Evolutionary conservation across 805 yeast genomes (phyloP), one percentile per base, ranked within the genome.

Genomic region (Teunomyces lycoperdinae): DNA sequence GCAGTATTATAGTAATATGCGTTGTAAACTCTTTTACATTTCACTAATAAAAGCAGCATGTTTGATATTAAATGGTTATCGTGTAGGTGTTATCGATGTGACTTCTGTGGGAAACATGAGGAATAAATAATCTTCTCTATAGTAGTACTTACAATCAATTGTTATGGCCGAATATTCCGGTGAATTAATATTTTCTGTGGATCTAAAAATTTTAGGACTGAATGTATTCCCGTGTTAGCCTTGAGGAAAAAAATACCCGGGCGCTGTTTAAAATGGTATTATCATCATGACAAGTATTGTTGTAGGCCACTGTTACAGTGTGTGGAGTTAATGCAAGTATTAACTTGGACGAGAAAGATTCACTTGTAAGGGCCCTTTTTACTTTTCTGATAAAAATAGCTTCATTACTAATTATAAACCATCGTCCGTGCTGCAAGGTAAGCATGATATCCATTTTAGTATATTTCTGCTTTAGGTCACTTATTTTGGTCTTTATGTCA

Each of bases 1-100:
- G 70, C 70, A 6, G 62, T 52, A 42, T 51, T 58, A 49, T 63
- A 63, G 50, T 53, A 55, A 54, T 64, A 67, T 32, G 47, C 42
- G 14, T 51, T 46, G 55, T 62, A 61, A 20, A 30, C 43, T 14
- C 29, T 27, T 14, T 8, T 38, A 9, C 41, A 38, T 26, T 24
- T 38, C 41, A 38, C 29, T 13, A 38, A 38, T 38, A 38, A 24
- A 26, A 38, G 28, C 41, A 38, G 41, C 41, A 38, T 38, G n/a
- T 24, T 20, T 2, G 10, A 32, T 20, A 20, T 20, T 20, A 20
- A 5, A 20, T 20, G 24, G 24, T 20, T 20, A 20, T 20, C 5
- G 24, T 20, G 24, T 20, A 5, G 24, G 24, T 20, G 24, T 20
- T 5, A 20, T 20, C 6, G 24, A 20, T 5, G 24, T 20, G 24